phyloP scores from a whole-genome alignment of 805 yeast genomes.

The Candida yuanshanica region DNA sequence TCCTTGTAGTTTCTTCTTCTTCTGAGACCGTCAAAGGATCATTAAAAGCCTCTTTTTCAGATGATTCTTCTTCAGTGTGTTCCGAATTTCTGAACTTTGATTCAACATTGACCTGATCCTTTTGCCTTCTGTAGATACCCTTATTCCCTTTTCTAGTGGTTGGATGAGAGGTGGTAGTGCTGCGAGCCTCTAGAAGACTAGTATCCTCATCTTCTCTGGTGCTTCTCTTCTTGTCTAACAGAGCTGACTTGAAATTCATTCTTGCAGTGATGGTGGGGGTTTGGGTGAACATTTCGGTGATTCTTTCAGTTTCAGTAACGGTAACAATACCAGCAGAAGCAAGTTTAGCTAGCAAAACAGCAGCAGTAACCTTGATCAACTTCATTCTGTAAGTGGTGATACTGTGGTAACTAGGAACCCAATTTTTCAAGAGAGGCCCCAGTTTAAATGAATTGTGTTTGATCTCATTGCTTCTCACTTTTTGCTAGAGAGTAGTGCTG shows the following conservation, averaged over 20 bases:
- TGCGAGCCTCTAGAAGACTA: neutral
- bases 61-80: neutral
- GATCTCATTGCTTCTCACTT: no score
- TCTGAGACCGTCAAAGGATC: no score
- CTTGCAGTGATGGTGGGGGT: neutral
- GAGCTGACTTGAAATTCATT: neutral
- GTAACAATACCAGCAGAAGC: conserved; percentile 1
- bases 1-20: neutral
- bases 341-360: neutral
- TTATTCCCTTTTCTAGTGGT: neutral
- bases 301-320: conserved; percentile 1
- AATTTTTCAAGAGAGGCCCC: no score
- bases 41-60: neutral
- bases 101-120: neutral
- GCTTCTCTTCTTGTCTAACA: neutral
- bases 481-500: no score
- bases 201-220: neutral
- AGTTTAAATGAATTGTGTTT: no score
- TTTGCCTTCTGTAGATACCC: neutral
- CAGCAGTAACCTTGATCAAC: neutral
- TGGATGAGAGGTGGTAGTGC: neutral
- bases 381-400: neutral
- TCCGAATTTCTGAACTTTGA: neutral
- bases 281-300: neutral
- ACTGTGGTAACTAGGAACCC: no score